Conservation (phyloP, 129 eudicot species). For the Lonicera japonica region DNA sequence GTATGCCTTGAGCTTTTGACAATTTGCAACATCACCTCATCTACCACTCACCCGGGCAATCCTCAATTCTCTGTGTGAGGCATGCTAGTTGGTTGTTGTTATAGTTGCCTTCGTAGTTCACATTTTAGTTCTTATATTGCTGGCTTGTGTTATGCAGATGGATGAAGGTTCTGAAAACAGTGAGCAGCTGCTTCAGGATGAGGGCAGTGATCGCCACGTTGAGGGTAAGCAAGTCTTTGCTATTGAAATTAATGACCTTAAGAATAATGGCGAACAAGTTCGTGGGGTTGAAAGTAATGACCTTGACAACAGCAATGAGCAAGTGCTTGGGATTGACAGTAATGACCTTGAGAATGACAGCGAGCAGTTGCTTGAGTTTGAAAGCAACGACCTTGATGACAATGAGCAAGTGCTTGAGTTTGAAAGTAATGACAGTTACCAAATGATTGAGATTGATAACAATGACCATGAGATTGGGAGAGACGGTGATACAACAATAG, state of each 20-base stretch:
- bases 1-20: no score
- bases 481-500: conserved; percentile 6
- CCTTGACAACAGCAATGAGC: conserved; percentile 32
- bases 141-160: conserved; percentile 22
- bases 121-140: not conserved
- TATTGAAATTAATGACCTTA: conserved; percentile 37
- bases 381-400: conserved; percentile 36
- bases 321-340: conserved; percentile 43
- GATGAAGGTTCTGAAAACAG: conserved; percentile 46
- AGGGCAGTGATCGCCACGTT: conserved; percentile 30
- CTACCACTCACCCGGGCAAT: no score
- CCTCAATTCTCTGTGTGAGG: not conserved
- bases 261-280: conserved; percentile 29
- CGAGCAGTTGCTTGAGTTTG: conserved; percentile 40
- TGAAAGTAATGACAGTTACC: conserved; percentile 31
- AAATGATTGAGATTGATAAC: conserved; percentile 29
- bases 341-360: conserved; percentile 37
- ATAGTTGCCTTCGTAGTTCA: not conserved
- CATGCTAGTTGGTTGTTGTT: not conserved
- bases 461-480: conserved; percentile 20
- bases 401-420: conserved; percentile 34
- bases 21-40: no score
- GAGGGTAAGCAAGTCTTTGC: conserved; percentile 48
- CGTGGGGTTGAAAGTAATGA: conserved; percentile 40
- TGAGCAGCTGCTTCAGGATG: conserved; percentile 49